Evolutionary conservation across 2,329 filamentous ascomycete genomes (phyloP).

Genomic region (Coccinonectria pachysandricola): DNA sequence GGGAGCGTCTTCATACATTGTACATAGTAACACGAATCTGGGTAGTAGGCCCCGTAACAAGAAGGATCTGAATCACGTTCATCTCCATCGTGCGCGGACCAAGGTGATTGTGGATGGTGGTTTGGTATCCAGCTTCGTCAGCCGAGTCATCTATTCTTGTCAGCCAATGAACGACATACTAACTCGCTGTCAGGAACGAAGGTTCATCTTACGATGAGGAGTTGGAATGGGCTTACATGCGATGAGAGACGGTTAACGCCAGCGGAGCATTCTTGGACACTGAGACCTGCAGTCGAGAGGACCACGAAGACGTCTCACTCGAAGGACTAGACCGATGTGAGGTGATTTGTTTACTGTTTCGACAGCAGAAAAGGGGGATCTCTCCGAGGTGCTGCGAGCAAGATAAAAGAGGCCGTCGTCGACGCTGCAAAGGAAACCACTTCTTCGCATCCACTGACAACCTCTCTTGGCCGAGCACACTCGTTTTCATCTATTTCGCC

Average conservation of each 20-base stretch:
- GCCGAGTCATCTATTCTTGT: too few relatives aligned
- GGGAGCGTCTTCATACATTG: slow-evolving; percentile 18
- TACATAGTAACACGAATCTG: slow-evolving; percentile 17
- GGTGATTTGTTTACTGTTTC: too few relatives aligned
- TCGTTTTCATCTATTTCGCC: slow-evolving; percentile 11
- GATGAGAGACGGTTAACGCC: too few relatives aligned
- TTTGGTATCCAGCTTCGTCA: slow-evolving; percentile 1
- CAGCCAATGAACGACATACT: too few relatives aligned
- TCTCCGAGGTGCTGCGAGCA: too few relatives aligned
- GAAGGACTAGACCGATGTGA: too few relatives aligned
- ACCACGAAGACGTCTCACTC: too few relatives aligned
- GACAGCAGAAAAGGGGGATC: slow-evolving; percentile 3
- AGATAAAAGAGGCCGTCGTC: slow-evolving; percentile 15
- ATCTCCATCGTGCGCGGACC: slow-evolving; percentile 5
- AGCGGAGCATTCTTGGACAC: slow-evolving; percentile 9
- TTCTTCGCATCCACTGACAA: slow-evolving; percentile 5
- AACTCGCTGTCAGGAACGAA: too few relatives aligned
- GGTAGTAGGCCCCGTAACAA: too few relatives aligned
- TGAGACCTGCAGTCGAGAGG: slow-evolving; percentile 5
- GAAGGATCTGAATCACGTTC: too few relatives aligned
- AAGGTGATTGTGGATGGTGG: slow-evolving; percentile 2
- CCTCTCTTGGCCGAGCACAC: slow-evolving; percentile 3
- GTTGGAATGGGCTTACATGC: too few relatives aligned
- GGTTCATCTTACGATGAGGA: too few relatives aligned
- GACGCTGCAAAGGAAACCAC: slow-evolving; percentile 1